Percentiles rank a stretch among this genome's conserved stretches.
phyloP scores from a whole-genome alignment of 129 eudicot genomes.

The Dittrichia graveolens region DNA sequence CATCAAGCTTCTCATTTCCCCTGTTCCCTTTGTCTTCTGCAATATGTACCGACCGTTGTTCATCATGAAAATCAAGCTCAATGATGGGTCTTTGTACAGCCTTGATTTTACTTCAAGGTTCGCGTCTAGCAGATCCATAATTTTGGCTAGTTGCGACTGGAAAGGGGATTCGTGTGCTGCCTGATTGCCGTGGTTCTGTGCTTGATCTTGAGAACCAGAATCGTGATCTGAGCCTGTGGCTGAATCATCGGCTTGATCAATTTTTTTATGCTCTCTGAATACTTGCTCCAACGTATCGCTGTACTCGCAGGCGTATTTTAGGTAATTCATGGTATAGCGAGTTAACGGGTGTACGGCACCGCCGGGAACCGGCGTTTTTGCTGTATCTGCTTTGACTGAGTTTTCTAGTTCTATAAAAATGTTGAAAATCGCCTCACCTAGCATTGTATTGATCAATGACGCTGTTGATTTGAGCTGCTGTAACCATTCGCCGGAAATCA shows the following conservation, averaged over 20 bases:
- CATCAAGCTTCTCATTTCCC: slow-evolving; percentile 44
- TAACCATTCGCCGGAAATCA: slow-evolving; percentile 31
- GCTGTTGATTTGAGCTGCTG: slow-evolving; percentile 47
- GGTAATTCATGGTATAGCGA: slow-evolving; percentile 74
- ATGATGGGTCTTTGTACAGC: slow-evolving; percentile 54
- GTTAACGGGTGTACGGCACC: slow-evolving; percentile 92
- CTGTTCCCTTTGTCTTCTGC: slow-evolving; percentile 63
- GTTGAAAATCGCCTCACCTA: slow-evolving; percentile 65
- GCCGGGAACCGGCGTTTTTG: slow-evolving; percentile 69
- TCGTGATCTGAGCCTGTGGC: slow-evolving; percentile 36
- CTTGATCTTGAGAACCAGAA: slow-evolving; percentile 21
- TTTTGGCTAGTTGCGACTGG: slow-evolving; percentile 38
- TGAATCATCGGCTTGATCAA: slow-evolving; percentile 46
- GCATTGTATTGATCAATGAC: slow-evolving; percentile 36
- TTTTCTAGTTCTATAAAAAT: slow-evolving; percentile 75
- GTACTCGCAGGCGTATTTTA: slow-evolving; percentile 66
- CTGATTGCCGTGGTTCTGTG: neutral
- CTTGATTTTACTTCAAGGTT: slow-evolving; percentile 64
- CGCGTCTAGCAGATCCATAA: slow-evolving; percentile 60
- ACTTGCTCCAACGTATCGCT: slow-evolving; percentile 68
- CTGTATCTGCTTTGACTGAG: slow-evolving; percentile 56
- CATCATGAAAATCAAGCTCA: slow-evolving; percentile 74
- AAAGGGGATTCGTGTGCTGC: slow-evolving; percentile 47
- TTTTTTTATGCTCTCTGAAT: slow-evolving; percentile 55
- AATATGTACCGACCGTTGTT: slow-evolving; percentile 79